Evolutionary conservation across 73 alveolate genomes (phyloP), one percentile per base, ranked within the genome.

Genomic region (Paramecium biaurelia): DNA sequence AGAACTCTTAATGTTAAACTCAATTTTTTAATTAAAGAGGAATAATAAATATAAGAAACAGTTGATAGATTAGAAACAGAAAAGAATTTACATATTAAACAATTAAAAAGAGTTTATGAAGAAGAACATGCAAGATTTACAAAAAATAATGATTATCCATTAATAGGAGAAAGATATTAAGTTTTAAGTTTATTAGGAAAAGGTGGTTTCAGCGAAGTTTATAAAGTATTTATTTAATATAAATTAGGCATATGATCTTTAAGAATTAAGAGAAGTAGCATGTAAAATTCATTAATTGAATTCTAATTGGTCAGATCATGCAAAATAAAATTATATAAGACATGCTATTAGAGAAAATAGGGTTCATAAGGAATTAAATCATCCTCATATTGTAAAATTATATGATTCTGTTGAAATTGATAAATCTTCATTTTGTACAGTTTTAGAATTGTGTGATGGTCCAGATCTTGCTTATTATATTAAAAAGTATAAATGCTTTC

Each of bases 291-390:
- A 93, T 38, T 37, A 92, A 21, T 59, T 94, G 14, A 93, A 94
- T 58, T 85, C 88, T 15, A 56, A 82, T 76, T 94, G 95, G 97
- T 76, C 95, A 38, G 85, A 89, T 34, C 76, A 67, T 38, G 67
- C 92, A 63, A 93, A 93, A 57, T 82, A 79, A 72, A 93, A 87
- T 53, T 94, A 95, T 92, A 94, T 95, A 10, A 96, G 93, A 76
- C 99, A 96, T 93, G 96, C 98, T 4, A 92, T 95, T 56, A 90
- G 98, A 93, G 98, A 95, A 92, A 94, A 95, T 94, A 95, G 95
- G 92, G 95, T 95, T 45, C 98, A 95, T 85, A 85, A 93, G 88
- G 96, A 92, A 79, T 84, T 96, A 32, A 92, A 93, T 90, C 98
- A 95, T 74, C 96, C 96, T 85, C 95, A 95, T 85, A 94, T 96